A percentile compares a stretch with the other conserved stretches of the same genome.
Conservation (phyloP, 2,329 filamentous ascomycete genomes). For the Parascedosporium putredinis region DNA sequence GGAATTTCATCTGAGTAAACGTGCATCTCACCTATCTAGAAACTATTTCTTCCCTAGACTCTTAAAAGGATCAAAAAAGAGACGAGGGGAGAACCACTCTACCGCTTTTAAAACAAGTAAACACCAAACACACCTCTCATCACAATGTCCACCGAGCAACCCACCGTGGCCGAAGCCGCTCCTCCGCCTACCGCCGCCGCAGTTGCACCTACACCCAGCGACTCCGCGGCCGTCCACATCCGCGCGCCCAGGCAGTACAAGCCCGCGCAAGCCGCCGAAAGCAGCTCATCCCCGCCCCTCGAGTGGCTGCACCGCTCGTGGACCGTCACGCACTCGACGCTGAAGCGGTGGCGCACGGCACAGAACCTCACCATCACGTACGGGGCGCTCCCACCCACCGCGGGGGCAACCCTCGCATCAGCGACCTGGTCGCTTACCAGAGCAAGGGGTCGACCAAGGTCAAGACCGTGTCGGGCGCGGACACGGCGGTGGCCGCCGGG, state of each 20-base stretch:
- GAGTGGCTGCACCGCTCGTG: constrained; percentile 57
- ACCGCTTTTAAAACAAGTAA: too few relatives aligned
- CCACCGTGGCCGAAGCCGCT: too few relatives aligned
- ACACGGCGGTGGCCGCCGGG: constrained; percentile 37
- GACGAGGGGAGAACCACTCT: too few relatives aligned
- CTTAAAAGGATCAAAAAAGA: too few relatives aligned
- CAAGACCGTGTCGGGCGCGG: constrained; percentile 55
- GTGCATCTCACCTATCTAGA: too few relatives aligned
- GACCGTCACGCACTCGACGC: constrained; percentile 65
- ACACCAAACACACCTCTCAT: neutral
- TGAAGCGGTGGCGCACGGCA: constrained; percentile 70
- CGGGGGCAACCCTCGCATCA: constrained; percentile 37
- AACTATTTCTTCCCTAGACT: too few relatives aligned
- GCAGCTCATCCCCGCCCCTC: constrained; percentile 31
- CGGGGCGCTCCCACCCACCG: constrained; percentile 34
- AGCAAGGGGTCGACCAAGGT: constrained; percentile 34
- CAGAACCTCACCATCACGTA: constrained; percentile 77
- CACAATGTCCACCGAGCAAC: constrained; percentile 1
- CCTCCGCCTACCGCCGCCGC: neutral
- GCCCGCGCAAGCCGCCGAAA: neutral
- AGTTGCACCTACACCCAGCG: neutral
- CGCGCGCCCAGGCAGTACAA: constrained; percentile 5
- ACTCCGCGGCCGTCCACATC: neutral
- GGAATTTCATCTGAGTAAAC: neutral
- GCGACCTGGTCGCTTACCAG: constrained; percentile 66